phyloP scores from a whole-genome alignment of 371 early-diverging fungal genomes.

The Mortierella sp. region DNA sequence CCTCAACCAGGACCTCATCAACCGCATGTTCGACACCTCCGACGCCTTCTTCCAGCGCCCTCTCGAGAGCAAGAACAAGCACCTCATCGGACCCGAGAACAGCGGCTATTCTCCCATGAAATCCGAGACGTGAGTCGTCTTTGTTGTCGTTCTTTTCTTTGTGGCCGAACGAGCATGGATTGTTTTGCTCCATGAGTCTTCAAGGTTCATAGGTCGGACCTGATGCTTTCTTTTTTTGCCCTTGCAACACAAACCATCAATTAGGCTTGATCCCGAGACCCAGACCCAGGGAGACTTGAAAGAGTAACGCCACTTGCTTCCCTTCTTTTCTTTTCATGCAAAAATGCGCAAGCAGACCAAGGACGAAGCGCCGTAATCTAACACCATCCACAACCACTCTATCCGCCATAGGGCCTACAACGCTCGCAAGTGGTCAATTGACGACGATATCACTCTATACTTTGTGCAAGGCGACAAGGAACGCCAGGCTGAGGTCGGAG shows the following conservation, averaged over 20 bases:
- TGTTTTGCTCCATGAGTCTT: too few species aligned
- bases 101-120: slow-evolving; percentile 47
- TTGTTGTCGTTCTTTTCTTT: slow-evolving; percentile 59
- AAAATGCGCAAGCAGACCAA: background rate
- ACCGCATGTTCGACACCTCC: slow-evolving; percentile 67
- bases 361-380: background rate
- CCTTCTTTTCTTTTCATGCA: background rate
- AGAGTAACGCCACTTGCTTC: slow-evolving; percentile 61
- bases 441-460: slow-evolving; percentile 44
- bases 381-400: background rate
- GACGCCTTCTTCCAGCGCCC: slow-evolving; percentile 33
- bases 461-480: slow-evolving; percentile 30
- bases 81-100: slow-evolving; percentile 32
- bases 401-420: slow-evolving; percentile 66
- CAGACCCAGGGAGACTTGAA: slow-evolving; percentile 74
- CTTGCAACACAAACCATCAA: background rate
- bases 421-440: slow-evolving; percentile 63
- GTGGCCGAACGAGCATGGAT: slow-evolving; percentile 42
- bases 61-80: slow-evolving; percentile 24
- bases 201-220: background rate
- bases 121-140: slow-evolving; percentile 60
- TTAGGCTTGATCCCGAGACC: slow-evolving; percentile 67
- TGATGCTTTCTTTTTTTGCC: background rate
- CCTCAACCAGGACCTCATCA: slow-evolving; percentile 61
- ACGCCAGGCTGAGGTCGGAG: slow-evolving; percentile 19